phyloP scores from a whole-genome alignment of 495 filamentous ascomycete genomes.

The Aspergillus heteromorphus region DNA sequence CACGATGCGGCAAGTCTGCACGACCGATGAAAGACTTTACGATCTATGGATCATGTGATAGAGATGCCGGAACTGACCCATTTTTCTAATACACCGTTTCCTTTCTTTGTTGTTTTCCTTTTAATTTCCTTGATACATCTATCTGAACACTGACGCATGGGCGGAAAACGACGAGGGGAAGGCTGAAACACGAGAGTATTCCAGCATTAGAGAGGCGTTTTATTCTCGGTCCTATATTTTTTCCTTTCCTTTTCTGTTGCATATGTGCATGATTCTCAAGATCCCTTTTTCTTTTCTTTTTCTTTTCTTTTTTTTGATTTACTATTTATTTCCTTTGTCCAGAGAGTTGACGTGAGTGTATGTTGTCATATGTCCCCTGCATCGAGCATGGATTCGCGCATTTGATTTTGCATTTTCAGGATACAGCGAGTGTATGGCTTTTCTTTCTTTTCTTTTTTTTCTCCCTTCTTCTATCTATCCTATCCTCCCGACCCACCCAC shows the following conservation, averaged over 20 bases:
- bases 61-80: conserved; percentile 32
- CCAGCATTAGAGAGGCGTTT: conserved; percentile 30
- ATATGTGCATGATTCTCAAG: conserved; percentile 18
- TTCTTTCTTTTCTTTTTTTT: background rate
- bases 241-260: conserved; percentile 11
- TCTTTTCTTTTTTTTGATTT: conserved; percentile 3
- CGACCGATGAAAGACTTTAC: conserved; percentile 43
- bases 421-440: conserved; percentile 29
- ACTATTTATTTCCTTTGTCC: conserved; percentile 8
- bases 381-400: conserved; percentile 25
- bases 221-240: conserved; percentile 9
- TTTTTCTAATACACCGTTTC: conserved; percentile 14
- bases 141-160: background rate
- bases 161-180: conserved; percentile 8
- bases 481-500: conserved; percentile 1
- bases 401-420: conserved; percentile 21
- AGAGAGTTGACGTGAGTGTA: conserved; percentile 13
- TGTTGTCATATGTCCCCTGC: conserved; percentile 26
- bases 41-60: conserved; percentile 47
- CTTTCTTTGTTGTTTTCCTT: conserved; percentile 14
- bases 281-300: conserved; percentile 14
- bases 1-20: conserved; percentile 21
- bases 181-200: conserved; percentile 19
- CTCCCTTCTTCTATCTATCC: conserved; percentile 1
- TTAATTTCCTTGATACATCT: conserved; percentile 1